Evolutionary conservation across 2,329 filamentous ascomycete genomes (phyloP).

Genomic region (Neophaeococcomyces mojaviensis): DNA sequence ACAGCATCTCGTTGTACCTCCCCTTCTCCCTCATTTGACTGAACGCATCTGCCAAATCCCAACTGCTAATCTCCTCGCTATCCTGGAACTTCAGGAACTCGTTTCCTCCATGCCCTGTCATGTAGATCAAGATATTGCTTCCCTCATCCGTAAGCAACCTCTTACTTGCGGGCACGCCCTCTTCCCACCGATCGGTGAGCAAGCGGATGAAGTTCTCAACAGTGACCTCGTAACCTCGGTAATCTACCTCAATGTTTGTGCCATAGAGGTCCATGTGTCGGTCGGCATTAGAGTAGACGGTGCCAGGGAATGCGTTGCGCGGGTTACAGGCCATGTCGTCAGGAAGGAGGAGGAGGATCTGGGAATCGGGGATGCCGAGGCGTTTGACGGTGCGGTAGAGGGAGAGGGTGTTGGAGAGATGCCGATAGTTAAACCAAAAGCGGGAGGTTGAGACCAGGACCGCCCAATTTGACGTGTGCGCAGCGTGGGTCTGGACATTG

Average conservation of each 20-base stretch:
- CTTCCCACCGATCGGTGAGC: slow-evolving; percentile 85
- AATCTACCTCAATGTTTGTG: slow-evolving; percentile 98
- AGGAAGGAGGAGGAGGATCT: slow-evolving; percentile 99
- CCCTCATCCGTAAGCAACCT: slow-evolving; percentile 87
- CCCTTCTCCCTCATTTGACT: slow-evolving; percentile 99
- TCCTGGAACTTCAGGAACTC: slow-evolving; percentile 99
- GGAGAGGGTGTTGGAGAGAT: slow-evolving; percentile 93
- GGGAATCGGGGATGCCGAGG: slow-evolving; percentile 92
- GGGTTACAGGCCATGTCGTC: slow-evolving; percentile 99
- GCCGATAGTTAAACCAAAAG: slow-evolving; percentile 99
- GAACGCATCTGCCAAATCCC: slow-evolving; percentile 93
- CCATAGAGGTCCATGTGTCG: slow-evolving; percentile 93
- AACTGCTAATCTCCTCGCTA: slow-evolving; percentile 92
- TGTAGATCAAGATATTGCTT: slow-evolving; percentile 96
- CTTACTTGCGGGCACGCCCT: slow-evolving; percentile 92
- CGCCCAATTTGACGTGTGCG: slow-evolving; percentile 96
- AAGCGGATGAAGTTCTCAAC: slow-evolving; percentile 98
- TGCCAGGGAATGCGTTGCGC: slow-evolving; percentile 93
- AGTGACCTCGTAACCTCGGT: slow-evolving; percentile 94
- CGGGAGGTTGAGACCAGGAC: slow-evolving; percentile 97
- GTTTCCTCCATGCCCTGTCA: slow-evolving; percentile 97
- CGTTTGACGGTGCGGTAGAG: slow-evolving; percentile 97
- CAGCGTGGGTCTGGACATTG: slow-evolving; percentile 4
- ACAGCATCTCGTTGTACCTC: slow-evolving; percentile 94
- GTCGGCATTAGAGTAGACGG: slow-evolving; percentile 96